A percentile compares a stretch with the other conserved stretches of the same genome.
These are phyloP conservation scores for Lactifluus subvellereus DNA, from an alignment of 768 basidiomycete species.

Conservation along the genomic window DNA sequence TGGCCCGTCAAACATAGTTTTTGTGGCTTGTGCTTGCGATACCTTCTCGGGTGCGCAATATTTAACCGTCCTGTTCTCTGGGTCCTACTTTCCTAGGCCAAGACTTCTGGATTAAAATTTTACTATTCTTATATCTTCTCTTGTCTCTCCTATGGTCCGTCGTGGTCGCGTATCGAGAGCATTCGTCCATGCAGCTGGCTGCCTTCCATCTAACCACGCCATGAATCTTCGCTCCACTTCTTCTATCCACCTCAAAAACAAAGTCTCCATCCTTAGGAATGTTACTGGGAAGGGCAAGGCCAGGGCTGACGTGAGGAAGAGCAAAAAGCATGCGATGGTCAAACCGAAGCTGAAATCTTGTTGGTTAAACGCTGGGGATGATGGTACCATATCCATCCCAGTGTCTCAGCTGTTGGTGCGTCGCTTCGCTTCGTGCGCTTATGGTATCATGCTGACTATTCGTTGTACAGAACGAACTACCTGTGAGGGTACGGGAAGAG, in stretches of 20 bases:
- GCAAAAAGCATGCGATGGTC: background rate
- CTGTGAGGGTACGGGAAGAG: constrained; percentile 8
- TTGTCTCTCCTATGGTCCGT: constrained; percentile 1
- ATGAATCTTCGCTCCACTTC: background rate
- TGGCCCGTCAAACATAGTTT: background rate
- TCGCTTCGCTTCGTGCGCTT: too few relatives aligned
- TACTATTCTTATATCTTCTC: background rate
- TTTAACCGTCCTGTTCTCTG: background rate
- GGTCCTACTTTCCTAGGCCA: background rate
- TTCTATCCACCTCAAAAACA: background rate
- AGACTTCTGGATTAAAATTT: background rate
- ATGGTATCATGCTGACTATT: background rate
- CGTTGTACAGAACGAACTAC: constrained; percentile 1
- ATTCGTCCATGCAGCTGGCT: background rate
- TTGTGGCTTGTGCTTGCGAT: background rate
- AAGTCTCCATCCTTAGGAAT: background rate
- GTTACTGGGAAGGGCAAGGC: background rate
- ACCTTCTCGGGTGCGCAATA: background rate
- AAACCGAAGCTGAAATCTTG: background rate
- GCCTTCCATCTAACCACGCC: background rate
- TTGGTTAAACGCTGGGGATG: background rate
- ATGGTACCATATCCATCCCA: background rate
- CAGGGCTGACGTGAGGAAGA: background rate
- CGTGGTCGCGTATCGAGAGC: background rate
- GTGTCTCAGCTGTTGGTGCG: constrained; percentile 2